phyloP scores from a whole-genome alignment of 2,329 filamentous ascomycete genomes.

The Fusarium sp. region DNA sequence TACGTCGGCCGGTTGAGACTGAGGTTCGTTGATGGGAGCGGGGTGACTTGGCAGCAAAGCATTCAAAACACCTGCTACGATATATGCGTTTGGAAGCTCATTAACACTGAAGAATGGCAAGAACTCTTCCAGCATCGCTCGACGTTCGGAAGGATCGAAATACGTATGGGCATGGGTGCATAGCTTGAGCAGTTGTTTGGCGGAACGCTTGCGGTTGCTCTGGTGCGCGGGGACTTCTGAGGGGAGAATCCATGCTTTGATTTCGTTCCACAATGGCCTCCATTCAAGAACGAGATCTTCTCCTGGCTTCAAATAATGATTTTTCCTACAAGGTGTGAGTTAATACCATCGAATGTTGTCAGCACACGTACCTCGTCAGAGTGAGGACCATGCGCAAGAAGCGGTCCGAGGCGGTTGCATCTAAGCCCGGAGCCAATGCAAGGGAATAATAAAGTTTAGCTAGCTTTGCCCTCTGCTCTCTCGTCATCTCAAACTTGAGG shows the following conservation, averaged over 20 bases:
- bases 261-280: conserved; percentile 90
- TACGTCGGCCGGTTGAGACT: conserved; percentile 89
- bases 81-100: conserved; percentile 90
- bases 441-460: conserved; percentile 96
- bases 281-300: conserved; percentile 94
- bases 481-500: conserved; percentile 96
- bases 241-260: conserved; percentile 90
- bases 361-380: conserved; percentile 81
- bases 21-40: conserved; percentile 74
- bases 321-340: conserved; percentile 70
- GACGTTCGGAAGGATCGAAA: conserved; percentile 89
- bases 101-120: conserved; percentile 93
- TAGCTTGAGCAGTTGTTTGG: conserved; percentile 82
- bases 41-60: conserved; percentile 87
- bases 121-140: conserved; percentile 83
- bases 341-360: conserved; percentile 16
- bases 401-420: conserved; percentile 82
- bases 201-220: conserved; percentile 63
- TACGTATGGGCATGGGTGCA: conserved; percentile 91
- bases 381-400: conserved; percentile 98
- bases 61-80: conserved; percentile 90
- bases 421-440: conserved; percentile 87
- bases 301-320: conserved; percentile 91
- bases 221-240: conserved; percentile 80
- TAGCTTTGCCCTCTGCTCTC: conserved; percentile 83